Percentiles rank a stretch among this genome's conserved stretches.
Conservation (phyloP, 73 alveolate species). For the Blepharisma stoltei region DNA sequence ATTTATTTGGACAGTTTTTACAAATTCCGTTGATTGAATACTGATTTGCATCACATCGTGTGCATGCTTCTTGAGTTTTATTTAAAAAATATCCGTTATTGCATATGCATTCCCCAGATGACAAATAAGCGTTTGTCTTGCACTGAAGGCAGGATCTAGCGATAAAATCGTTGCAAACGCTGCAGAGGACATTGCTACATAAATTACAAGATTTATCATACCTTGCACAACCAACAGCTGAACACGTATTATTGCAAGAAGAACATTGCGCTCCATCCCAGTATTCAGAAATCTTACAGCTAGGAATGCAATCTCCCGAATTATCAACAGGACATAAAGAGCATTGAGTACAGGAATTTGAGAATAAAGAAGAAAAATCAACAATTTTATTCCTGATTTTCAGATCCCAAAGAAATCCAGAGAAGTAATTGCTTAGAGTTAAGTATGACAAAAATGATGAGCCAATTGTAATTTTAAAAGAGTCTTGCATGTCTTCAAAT, state of each 20-base stretch:
- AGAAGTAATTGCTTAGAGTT: neutral
- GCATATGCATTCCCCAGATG: neutral
- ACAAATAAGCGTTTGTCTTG: neutral
- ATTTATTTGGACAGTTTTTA: too few species aligned
- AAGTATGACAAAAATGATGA: neutral
- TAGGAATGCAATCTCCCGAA: neutral
- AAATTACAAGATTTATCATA: neutral
- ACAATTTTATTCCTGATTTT: neutral
- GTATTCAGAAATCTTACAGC: neutral
- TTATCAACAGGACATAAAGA: conserved; percentile 18
- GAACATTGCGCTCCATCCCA: neutral
- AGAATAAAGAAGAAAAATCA: neutral
- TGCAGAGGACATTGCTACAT: neutral
- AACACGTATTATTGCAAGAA: neutral
- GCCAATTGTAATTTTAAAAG: neutral
- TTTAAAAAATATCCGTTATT: neutral
- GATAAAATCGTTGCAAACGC: neutral
- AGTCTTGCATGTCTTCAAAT: neutral
- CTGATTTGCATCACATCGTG: too few species aligned
- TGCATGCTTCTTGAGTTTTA: too few species aligned
- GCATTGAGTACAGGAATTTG: neutral
- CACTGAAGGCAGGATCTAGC: neutral
- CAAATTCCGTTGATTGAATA: too few species aligned
- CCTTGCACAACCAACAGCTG: conserved; percentile 8
- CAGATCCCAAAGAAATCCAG: conserved; percentile 3